Conservation (phyloP, 2,329 filamentous ascomycete species). For the Aspergillus quadricinctus region DNA sequence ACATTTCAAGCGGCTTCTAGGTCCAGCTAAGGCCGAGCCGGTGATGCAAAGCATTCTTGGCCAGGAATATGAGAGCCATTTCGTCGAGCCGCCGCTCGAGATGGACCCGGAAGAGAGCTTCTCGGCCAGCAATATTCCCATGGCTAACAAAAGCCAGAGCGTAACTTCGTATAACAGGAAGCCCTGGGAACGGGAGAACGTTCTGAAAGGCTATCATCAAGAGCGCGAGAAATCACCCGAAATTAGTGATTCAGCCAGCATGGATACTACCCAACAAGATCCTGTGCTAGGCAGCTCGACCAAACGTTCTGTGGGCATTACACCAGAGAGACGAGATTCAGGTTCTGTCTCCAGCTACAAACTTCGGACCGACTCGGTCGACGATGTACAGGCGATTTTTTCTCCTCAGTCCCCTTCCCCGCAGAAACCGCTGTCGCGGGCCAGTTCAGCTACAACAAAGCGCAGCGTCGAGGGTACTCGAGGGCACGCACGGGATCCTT, state of each 20-base stretch:
- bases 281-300: constrained; percentile 12
- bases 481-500: constrained; percentile 60
- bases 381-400: constrained; percentile 13
- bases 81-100: constrained; percentile 54
- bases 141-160: constrained; percentile 17
- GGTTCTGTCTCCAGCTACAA: constrained; percentile 21
- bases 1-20: constrained; percentile 75
- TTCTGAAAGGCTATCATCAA: constrained; percentile 51
- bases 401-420: constrained; percentile 28
- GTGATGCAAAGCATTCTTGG: constrained; percentile 59
- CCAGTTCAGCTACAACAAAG: constrained; percentile 30
- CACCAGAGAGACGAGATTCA: constrained; percentile 22
- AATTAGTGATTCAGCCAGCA: constrained; percentile 11
- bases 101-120: constrained; percentile 42
- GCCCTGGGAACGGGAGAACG: constrained; percentile 47
- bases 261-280: constrained; percentile 11
- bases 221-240: constrained; percentile 11
- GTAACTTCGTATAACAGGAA: constrained; percentile 49
- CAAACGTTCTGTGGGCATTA: constrained; percentile 12
- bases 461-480: constrained; percentile 46
- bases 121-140: constrained; percentile 16
- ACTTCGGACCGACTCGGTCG: constrained; percentile 9
- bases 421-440: constrained; percentile 23
- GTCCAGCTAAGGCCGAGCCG: constrained; percentile 47
- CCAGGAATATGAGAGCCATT: constrained; percentile 48